Evolutionary conservation across 768 basidiomycete genomes (phyloP).

Genomic region (Hemileccinum rubropunctum): DNA sequence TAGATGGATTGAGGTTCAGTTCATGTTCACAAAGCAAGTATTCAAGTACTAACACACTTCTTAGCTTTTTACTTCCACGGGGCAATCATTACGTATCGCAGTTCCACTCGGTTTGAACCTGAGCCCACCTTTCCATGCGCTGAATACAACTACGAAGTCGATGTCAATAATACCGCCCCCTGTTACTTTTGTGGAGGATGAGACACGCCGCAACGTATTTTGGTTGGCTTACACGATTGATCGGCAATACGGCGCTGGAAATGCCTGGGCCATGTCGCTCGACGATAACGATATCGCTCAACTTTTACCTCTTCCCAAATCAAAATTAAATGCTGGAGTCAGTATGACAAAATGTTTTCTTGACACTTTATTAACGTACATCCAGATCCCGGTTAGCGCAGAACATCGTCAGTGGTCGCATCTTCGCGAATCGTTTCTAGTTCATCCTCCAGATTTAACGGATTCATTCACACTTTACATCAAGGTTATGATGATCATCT

Average conservation of each 20-base stretch:
- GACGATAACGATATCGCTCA: constrained; percentile 77
- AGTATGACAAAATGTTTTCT: constrained; percentile 16
- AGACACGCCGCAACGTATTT: constrained; percentile 68
- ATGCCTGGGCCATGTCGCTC: constrained; percentile 67
- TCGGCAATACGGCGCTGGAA: constrained; percentile 62
- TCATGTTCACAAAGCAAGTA: background rate
- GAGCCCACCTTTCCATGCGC: constrained; percentile 62
- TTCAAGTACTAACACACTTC: constrained; percentile 4
- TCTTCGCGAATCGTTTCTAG: constrained; percentile 54
- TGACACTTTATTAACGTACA: constrained; percentile 5
- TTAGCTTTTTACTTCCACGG: constrained; percentile 60
- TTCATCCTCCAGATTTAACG: constrained; percentile 57
- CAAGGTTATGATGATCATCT: constrained; percentile 66
- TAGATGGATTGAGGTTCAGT: constrained; percentile 71
- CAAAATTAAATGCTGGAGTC: constrained; percentile 62
- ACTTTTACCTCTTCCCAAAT: constrained; percentile 59
- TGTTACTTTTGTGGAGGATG: constrained; percentile 64
- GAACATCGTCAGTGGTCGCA: constrained; percentile 68
- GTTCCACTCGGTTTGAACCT: constrained; percentile 71
- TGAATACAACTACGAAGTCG: constrained; percentile 54
- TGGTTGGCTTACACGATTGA: constrained; percentile 73
- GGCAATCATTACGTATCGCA: constrained; percentile 53
- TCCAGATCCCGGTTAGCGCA: constrained; percentile 45
- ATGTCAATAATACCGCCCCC: constrained; percentile 60
- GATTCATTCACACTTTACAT: constrained; percentile 73